These are phyloP conservation scores for Penicillium sp. DNA, from an alignment of 2,329 filamentous ascomycete species.

Conservation along the genomic window DNA sequence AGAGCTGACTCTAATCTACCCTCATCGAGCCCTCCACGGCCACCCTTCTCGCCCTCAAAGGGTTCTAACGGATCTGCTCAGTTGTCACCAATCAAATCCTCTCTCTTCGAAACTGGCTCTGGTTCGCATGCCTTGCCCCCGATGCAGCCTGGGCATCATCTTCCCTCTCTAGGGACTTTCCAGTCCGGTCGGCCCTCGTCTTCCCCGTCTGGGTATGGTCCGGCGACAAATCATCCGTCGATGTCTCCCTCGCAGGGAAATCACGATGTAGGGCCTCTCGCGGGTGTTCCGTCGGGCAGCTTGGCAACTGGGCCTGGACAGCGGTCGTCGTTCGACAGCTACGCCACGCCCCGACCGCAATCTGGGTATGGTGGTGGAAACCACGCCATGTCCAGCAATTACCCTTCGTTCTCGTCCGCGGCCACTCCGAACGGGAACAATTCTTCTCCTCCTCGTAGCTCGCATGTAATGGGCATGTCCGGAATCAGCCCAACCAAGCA, in stretches of 20 bases:
- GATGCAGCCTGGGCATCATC: slow-evolving; percentile 25
- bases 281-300: slow-evolving; percentile 35
- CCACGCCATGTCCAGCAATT: slow-evolving; percentile 26
- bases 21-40: slow-evolving; percentile 24
- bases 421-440: slow-evolving; percentile 28
- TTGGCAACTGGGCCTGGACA: slow-evolving; percentile 26
- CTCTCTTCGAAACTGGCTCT: slow-evolving; percentile 15
- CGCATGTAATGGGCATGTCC: slow-evolving; percentile 35
- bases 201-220: slow-evolving; percentile 35
- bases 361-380: slow-evolving; percentile 23
- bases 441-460: slow-evolving; percentile 34
- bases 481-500: slow-evolving; percentile 45
- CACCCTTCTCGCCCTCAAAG: slow-evolving; percentile 31
- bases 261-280: slow-evolving; percentile 43
- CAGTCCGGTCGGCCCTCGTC: slow-evolving; percentile 36
- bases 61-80: slow-evolving; percentile 25
- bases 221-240: slow-evolving; percentile 40
- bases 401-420: slow-evolving; percentile 29
- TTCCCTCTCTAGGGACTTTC: slow-evolving; percentile 29
- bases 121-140: slow-evolving; percentile 20
- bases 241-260: slow-evolving; percentile 48
- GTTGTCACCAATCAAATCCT: slow-evolving; percentile 18
- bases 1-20: slow-evolving; percentile 12
- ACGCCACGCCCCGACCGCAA: slow-evolving; percentile 26
- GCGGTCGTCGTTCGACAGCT: slow-evolving; percentile 30